A percentile compares a stretch with the other conserved stretches of the same genome.
Conservation (phyloP, 1,139 yeast genomes). For the Geotrichum restrictum region DNA sequence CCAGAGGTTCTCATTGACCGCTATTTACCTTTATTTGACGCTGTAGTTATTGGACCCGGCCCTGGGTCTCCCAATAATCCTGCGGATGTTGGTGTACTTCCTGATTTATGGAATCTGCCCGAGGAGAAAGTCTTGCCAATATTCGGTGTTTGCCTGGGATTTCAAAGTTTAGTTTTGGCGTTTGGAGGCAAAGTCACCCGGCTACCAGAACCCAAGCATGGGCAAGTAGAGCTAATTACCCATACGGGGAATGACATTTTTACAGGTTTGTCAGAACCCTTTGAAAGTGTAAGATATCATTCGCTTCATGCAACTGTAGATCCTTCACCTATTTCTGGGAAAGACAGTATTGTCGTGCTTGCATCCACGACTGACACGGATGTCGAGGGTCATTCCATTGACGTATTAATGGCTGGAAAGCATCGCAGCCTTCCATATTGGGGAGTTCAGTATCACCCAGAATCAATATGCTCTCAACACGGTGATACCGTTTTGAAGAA, state of each 20-base stretch:
- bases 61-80: slow-evolving; percentile 80
- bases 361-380: slow-evolving; percentile 28
- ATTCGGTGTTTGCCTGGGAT: slow-evolving; percentile 89
- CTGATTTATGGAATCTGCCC: slow-evolving; percentile 44
- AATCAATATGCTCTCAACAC: slow-evolving; percentile 73
- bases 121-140: slow-evolving; percentile 53
- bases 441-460: slow-evolving; percentile 98
- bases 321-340: slow-evolving; percentile 16
- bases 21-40: slow-evolving; percentile 54
- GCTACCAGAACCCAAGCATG: slow-evolving; percentile 68
- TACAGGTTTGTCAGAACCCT: slow-evolving; percentile 38
- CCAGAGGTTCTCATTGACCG: slow-evolving; percentile 43
- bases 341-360: slow-evolving; percentile 28
- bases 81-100: slow-evolving; percentile 73
- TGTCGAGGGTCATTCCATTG: slow-evolving; percentile 26
- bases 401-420: slow-evolving; percentile 75
- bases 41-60: slow-evolving; percentile 90
- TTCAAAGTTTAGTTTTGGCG: slow-evolving; percentile 73
- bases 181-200: slow-evolving; percentile 56
- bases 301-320: slow-evolving; percentile 58
- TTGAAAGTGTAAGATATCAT: slow-evolving; percentile 82
- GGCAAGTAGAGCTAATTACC: slow-evolving; percentile 63
- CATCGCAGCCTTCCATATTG: slow-evolving; percentile 64
- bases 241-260: slow-evolving; percentile 42
- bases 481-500: slow-evolving; percentile 60